Percentiles rank a stretch among this genome's conserved stretches.
phyloP scores from a whole-genome alignment of 1,284 basidiomycete species.

The Phlebopus sp. region DNA sequence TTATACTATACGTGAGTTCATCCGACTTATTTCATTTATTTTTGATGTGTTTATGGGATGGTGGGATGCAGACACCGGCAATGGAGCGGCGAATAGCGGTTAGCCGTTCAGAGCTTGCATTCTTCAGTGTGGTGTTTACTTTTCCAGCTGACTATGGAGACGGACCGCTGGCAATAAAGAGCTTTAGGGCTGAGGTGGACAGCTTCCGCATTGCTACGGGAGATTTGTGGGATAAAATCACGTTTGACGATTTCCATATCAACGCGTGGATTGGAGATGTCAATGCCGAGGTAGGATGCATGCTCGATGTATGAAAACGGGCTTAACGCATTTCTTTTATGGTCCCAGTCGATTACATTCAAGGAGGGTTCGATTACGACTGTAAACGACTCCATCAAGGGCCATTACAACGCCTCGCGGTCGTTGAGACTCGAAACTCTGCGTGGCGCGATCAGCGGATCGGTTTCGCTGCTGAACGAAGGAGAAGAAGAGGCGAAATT shows the following conservation, averaged over 20 bases:
- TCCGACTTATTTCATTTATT: neutral
- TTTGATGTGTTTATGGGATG: neutral
- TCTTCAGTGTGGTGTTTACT: slow-evolving; percentile 31
- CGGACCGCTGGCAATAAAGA: slow-evolving; percentile 23
- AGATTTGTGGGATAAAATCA: slow-evolving; percentile 28
- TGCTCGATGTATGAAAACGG: neutral
- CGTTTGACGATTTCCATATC: slow-evolving; percentile 31
- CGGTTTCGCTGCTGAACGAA: slow-evolving; percentile 29
- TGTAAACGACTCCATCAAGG: slow-evolving; percentile 37
- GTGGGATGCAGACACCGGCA: no score
- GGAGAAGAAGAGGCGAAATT: slow-evolving; percentile 16
- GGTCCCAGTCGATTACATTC: slow-evolving; percentile 34
- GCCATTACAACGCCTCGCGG: slow-evolving; percentile 37
- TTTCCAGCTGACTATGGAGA: slow-evolving; percentile 27
- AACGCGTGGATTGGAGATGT: slow-evolving; percentile 27
- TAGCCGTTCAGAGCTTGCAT: slow-evolving; percentile 16
- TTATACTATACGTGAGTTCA: slow-evolving; percentile 41
- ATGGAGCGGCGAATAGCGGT: no score
- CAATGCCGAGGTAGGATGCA: slow-evolving; percentile 26
- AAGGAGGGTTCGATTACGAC: slow-evolving; percentile 30
- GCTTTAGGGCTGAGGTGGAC: slow-evolving; percentile 31
- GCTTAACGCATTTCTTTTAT: neutral
- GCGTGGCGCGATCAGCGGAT: slow-evolving; percentile 37
- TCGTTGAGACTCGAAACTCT: slow-evolving; percentile 36
- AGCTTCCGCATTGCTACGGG: slow-evolving; percentile 29